Percentiles rank a stretch among this genome's conserved stretches.
Evolutionary conservation across 2,329 filamentous ascomycete genomes (phyloP).

Genomic region (Sarocladium strictum): DNA sequence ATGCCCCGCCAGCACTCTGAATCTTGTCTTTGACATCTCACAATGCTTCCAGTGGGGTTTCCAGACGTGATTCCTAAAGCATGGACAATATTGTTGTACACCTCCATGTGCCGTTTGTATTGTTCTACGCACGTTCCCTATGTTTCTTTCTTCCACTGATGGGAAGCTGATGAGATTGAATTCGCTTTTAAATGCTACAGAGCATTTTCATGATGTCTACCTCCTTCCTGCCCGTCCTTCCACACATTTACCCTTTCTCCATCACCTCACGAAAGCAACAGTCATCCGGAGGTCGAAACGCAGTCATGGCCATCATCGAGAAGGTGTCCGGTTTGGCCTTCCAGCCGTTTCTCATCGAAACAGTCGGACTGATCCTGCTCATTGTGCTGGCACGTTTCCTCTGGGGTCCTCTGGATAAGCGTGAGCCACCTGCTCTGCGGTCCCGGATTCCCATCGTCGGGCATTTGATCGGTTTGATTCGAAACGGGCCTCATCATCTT

Average conservation of each 20-base stretch:
- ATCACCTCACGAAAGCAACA: too few species aligned
- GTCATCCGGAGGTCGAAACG: background rate
- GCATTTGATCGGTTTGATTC: slow-evolving; percentile 31
- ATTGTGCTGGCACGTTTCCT: background rate
- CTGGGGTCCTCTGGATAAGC: background rate
- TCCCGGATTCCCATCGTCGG: slow-evolving; percentile 33
- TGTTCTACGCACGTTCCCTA: slow-evolving; percentile 7
- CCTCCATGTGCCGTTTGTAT: background rate
- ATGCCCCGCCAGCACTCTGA: too few species aligned
- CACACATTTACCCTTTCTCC: background rate
- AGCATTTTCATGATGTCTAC: too few species aligned
- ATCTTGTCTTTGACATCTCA: too few species aligned
- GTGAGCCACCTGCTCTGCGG: slow-evolving; percentile 31
- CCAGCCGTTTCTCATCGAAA: background rate
- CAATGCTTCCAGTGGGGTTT: too few species aligned
- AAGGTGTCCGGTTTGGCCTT: background rate
- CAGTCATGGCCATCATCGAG: background rate
- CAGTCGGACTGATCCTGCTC: background rate
- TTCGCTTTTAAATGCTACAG: too few species aligned
- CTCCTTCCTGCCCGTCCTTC: too few species aligned
- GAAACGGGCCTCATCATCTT: slow-evolving; percentile 1
- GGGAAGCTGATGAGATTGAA: too few species aligned
- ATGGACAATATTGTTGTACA: background rate
- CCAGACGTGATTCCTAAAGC: background rate
- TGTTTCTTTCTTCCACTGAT: too few species aligned